These are phyloP conservation scores for Arthroderma sp. DNA, from an alignment of 2,329 filamentous ascomycete species.

Conservation along the genomic window DNA sequence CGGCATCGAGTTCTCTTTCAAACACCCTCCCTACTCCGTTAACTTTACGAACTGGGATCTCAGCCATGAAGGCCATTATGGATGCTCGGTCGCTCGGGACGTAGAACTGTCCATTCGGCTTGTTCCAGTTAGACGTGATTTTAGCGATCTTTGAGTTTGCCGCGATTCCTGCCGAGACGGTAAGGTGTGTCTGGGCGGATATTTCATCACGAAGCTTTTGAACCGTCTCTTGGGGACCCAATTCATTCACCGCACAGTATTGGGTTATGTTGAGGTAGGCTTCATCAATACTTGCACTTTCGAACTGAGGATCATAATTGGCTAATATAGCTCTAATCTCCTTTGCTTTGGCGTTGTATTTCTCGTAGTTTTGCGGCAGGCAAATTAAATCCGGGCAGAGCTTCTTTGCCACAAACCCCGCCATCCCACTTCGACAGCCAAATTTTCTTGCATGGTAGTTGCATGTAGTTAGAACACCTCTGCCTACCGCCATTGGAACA, in stretches of 20 bases:
- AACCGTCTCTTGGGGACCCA: slow-evolving; percentile 60
- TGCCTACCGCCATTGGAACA: slow-evolving; percentile 82
- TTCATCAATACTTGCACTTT: slow-evolving; percentile 90
- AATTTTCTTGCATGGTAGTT: slow-evolving; percentile 87
- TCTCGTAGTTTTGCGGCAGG: slow-evolving; percentile 73
- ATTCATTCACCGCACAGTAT: slow-evolving; percentile 58
- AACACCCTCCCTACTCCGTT: slow-evolving; percentile 92
- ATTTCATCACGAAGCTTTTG: slow-evolving; percentile 66
- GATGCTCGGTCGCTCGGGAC: slow-evolving; percentile 57
- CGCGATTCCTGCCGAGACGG: slow-evolving; percentile 86
- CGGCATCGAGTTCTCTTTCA: slow-evolving; percentile 75
- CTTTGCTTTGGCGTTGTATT: slow-evolving; percentile 79
- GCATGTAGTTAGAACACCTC: slow-evolving; percentile 55
- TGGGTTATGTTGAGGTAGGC: slow-evolving; percentile 90
- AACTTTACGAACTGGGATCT: slow-evolving; percentile 74
- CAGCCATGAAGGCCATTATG: slow-evolving; percentile 76
- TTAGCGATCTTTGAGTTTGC: slow-evolving; percentile 90
- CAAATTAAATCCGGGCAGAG: slow-evolving; percentile 76
- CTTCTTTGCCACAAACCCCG: slow-evolving; percentile 86
- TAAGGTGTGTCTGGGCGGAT: slow-evolving; percentile 62
- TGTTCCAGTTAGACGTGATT: slow-evolving; percentile 90
- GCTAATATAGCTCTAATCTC: slow-evolving; percentile 73
- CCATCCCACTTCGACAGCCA: slow-evolving; percentile 90
- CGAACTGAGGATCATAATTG: slow-evolving; percentile 80
- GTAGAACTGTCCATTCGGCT: slow-evolving; percentile 83